These are phyloP conservation scores for Arxiozyma heterogenica DNA, from an alignment of 1,139 yeast genomes.

Conservation along the genomic window DNA sequence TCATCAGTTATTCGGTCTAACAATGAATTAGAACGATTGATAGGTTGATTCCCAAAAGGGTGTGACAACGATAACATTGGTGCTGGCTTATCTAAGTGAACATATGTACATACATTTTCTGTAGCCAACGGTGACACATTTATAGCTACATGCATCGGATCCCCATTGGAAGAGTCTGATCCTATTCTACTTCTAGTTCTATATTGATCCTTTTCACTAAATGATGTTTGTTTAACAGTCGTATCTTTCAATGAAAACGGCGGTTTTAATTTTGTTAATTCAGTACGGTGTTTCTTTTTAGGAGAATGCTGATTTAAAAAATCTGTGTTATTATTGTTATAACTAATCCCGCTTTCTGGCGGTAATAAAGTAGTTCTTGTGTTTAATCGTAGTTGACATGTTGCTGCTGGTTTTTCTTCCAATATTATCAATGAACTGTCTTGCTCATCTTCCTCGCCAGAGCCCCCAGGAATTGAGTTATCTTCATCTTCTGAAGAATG, in stretches of 20 bases:
- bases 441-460: conserved; percentile 3
- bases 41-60: conserved; percentile 3
- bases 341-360: neutral
- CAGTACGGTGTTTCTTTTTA: neutral
- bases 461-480: neutral
- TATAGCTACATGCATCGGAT: neutral
- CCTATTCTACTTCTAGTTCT: neutral
- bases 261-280: neutral
- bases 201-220: neutral
- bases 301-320: neutral
- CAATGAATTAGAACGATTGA: conserved; percentile 1
- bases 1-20: conserved; percentile 3
- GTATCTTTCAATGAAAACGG: neutral
- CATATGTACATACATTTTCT: neutral
- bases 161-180: neutral
- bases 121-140: neutral
- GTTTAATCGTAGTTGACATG: neutral
- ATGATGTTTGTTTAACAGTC: neutral
- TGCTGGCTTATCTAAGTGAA: neutral
- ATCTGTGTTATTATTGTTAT: neutral
- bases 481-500: conserved; percentile 2
- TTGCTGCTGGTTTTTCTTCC: conserved; percentile 9
- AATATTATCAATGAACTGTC: conserved; percentile 19
- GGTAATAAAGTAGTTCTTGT: neutral
- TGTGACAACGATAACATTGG: conserved; percentile 5